Evolutionary conservation across 2,329 filamentous ascomycete genomes (phyloP).

Genomic region (Talaromyces sp.): DNA sequence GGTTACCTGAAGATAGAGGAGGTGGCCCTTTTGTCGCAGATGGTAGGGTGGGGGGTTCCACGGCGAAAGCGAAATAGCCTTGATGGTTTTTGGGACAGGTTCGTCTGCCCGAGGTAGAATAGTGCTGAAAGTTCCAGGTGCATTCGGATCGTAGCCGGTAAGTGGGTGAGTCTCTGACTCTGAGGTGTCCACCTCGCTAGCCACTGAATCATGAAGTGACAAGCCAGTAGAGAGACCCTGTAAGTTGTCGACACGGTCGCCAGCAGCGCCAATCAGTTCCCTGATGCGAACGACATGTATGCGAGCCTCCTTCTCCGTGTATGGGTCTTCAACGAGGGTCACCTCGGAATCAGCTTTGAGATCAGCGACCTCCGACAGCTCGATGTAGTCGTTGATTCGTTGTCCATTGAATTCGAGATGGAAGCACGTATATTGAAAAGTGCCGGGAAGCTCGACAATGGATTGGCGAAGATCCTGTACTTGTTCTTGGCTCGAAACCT

Average conservation of each 20-base stretch:
- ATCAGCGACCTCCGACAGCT: constrained; percentile 82
- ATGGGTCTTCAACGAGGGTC: constrained; percentile 84
- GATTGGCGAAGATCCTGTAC: constrained; percentile 96
- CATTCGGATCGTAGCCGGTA: constrained; percentile 73
- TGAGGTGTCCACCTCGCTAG: constrained; percentile 42
- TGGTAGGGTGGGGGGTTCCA: constrained; percentile 97
- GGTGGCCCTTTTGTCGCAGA: constrained; percentile 83
- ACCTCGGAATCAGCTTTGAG: constrained; percentile 75
- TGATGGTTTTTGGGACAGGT: constrained; percentile 81
- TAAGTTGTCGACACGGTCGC: constrained; percentile 79
- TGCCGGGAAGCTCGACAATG: constrained; percentile 86
- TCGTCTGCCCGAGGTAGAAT: constrained; percentile 67
- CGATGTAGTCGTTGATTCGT: constrained; percentile 91
- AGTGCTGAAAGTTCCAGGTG: constrained; percentile 63
- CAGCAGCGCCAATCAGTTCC: constrained; percentile 88
- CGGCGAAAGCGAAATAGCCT: constrained; percentile 79
- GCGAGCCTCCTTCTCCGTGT: constrained; percentile 96
- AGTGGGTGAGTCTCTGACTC: constrained; percentile 51
- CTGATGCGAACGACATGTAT: constrained; percentile 89
- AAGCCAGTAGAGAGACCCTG: constrained; percentile 81
- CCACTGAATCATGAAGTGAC: constrained; percentile 80
- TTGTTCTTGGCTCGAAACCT: constrained; percentile 92
- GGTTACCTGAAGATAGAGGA: constrained; percentile 83
- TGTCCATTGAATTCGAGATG: constrained; percentile 87
- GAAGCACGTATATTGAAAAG: constrained; percentile 98